phyloP scores from a whole-genome alignment of 345 rosid species.

The sweet orange (Citrus sinensis) region DVS_A1.0 CM039163.1:3490001-3490500 shows the following conservation, averaged over 20 bases:
- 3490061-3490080: constrained; percentile 37
- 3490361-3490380: neutral
- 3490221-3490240: constrained; percentile 15
- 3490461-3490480: too few relatives aligned
- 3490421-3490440: neutral
- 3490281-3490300: constrained; percentile 1
- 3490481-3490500: neutral
- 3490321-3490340: neutral
- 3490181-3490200: constrained; percentile 33
- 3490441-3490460: neutral
- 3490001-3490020: constrained; percentile 24
- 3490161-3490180: constrained; percentile 17
- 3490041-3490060: constrained; percentile 44
- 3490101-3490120: constrained; percentile 32
- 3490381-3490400: neutral
- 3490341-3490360: neutral
- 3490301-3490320: constrained; percentile 4
- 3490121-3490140: constrained; percentile 31
- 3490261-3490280: neutral
- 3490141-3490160: constrained; percentile 28
- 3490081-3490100: constrained; percentile 33
- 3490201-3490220: constrained; percentile 32
- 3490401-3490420: neutral
- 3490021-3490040: constrained; percentile 19
- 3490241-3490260: constrained; percentile 9